These are phyloP conservation scores for Phytophthora sojae DNA, from an alignment of 352 stramenopile species.

Conservation along the genomic window DNA sequence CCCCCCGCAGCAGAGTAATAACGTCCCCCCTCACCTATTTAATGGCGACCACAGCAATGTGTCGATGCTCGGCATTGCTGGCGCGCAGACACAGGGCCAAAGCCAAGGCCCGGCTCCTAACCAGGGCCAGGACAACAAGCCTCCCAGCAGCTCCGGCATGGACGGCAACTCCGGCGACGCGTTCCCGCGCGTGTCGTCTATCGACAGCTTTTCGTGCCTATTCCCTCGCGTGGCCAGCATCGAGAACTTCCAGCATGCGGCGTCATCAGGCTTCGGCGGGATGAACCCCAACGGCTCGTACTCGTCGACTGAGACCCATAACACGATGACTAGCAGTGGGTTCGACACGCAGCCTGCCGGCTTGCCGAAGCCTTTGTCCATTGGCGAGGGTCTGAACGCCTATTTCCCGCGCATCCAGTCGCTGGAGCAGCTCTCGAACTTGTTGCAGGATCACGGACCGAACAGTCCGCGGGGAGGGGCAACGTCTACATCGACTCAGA, in stretches of 20 bases:
- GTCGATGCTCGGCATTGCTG: constrained; percentile 49
- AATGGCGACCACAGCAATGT: constrained; percentile 47
- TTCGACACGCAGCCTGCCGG: constrained; percentile 31
- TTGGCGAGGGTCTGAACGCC: constrained; percentile 67
- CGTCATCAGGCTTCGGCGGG: constrained; percentile 39
- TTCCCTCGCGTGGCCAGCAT: constrained; percentile 86
- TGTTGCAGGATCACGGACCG: constrained; percentile 72
- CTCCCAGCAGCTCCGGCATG: constrained; percentile 20
- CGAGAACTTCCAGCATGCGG: constrained; percentile 72
- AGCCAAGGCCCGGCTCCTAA: constrained; percentile 15
- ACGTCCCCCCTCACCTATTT: constrained; percentile 45
- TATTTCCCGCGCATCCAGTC: constrained; percentile 86
- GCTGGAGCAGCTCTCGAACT: constrained; percentile 74
- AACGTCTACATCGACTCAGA: constrained; percentile 2
- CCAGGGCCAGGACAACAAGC: constrained; percentile 34
- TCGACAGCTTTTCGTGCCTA: constrained; percentile 86
- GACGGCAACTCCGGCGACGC: constrained; percentile 38
- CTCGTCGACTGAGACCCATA: constrained; percentile 28
- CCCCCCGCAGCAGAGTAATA: constrained; percentile 36
- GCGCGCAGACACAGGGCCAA: constrained; percentile 38
- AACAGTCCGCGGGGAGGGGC: constrained; percentile 47
- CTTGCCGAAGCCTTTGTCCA: constrained; percentile 69
- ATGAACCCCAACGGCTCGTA: constrained; percentile 38
- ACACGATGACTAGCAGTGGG: constrained; percentile 36
- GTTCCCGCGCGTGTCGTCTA: constrained; percentile 81